Base-by-base conservation (phyloP, 1,139 yeast species). In the Blastobotrys apis region DNA sequence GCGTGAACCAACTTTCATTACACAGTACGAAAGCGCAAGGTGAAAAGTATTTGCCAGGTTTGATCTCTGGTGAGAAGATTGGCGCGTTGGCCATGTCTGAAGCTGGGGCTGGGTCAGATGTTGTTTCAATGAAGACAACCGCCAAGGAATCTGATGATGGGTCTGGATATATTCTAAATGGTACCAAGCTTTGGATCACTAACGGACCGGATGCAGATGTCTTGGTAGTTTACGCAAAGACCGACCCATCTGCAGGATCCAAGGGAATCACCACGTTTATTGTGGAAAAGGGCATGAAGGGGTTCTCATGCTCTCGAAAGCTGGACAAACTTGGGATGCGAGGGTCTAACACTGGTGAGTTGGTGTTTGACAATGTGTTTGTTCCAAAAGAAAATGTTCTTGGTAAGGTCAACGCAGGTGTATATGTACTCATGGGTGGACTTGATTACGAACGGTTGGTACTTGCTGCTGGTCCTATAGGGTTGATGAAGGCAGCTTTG, bases 141-240 rank as follows among this genome's bases (percentile, higher is more conserved):
- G 67, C 66, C 22, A 52, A 47, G 23, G 51, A 48, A 17, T 52
- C 62, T 17, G 62, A 58, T 32, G 65, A 58, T 37, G 62, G 60
- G 9, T 53, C 55, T 2, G 65, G 65, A 1, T 64, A 60, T 44
- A 39, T 57, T n/a, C 51, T 64, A 33, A 64, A 62, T 45, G 67
- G 67, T 5, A 55, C 66, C 31, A 64, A 64, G 53, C 56, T 64
- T 57, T 64, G 67, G 67, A 64, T 64, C 53, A 63, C 66, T 33
- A 63, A 63, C 49, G 66, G 66, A 9, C 66, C 66, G 3, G 65
- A 62, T 39, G 66, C 66, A 15, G 64, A 63, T 47, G 53, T 56
- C 12, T 42, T 62, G 23, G 64, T 62, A 1, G 64, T 62, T 4
- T 63, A 63, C 41, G 66, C 66, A 27, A 62, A 62, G 45, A 62